Conservation (phyloP, 2,329 filamentous ascomycete species). For the Calonectria hawksworthii region DNA sequence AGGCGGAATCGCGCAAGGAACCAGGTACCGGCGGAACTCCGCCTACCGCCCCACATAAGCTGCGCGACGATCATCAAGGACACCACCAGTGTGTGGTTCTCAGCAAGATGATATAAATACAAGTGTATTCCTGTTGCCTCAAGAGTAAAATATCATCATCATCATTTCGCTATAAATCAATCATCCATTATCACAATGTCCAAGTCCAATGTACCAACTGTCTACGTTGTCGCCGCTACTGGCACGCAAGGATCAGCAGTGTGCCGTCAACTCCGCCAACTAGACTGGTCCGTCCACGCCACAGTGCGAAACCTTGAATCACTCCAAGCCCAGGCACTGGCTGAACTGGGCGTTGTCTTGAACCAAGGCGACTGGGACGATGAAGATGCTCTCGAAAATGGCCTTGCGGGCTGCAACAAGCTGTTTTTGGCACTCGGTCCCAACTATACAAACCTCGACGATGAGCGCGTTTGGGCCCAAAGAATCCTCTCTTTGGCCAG, state of each 20-base stretch:
- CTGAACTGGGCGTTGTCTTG: conserved; percentile 7
- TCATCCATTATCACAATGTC: conserved; percentile 8
- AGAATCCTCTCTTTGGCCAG: conserved; percentile 9
- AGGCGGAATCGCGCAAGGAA: conserved; percentile 1
- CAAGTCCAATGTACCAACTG: not conserved
- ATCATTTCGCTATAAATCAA: not conserved
- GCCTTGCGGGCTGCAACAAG: conserved; percentile 2
- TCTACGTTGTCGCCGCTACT: conserved; percentile 14
- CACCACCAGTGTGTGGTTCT: not conserved
- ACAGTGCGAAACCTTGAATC: conserved; percentile 14
- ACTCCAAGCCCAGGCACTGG: conserved; percentile 6
- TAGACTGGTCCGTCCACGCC: conserved; percentile 5
- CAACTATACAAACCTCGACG: conserved; percentile 6
- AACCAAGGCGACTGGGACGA: conserved; percentile 15
- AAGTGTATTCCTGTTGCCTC: not conserved
- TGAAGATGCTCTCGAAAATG: not conserved
- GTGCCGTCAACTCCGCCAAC: conserved; percentile 10
- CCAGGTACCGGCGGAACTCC: conserved; percentile 6
- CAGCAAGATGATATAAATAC: not conserved
- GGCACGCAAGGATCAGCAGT: conserved; percentile 17
- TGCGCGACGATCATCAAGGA: not conserved
- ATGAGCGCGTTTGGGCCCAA: conserved; percentile 10
- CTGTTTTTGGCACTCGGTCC: conserved; percentile 5
- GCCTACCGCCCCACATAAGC: not conserved
- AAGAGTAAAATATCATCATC: not conserved